These are phyloP conservation scores for Drechslera avenae DNA, from an alignment of 2,329 filamentous ascomycete genomes.

Conservation along the genomic window DNA sequence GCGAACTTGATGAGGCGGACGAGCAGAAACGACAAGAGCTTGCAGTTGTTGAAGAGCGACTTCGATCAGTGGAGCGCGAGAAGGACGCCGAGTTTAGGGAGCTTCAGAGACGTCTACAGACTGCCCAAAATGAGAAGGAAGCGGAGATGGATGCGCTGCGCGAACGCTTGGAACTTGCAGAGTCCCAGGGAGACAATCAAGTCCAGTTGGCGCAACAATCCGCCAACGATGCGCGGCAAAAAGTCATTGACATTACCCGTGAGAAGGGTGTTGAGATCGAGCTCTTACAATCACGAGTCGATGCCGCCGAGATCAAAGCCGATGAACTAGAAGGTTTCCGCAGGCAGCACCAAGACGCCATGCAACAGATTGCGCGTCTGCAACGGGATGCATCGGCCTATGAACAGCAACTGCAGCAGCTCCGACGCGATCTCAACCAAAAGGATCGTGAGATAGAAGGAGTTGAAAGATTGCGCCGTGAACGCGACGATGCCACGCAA, in stretches of 20 bases:
- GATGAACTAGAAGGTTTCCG: constrained; percentile 47
- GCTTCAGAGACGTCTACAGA: constrained; percentile 42
- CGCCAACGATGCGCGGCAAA: constrained; percentile 46
- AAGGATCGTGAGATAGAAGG: constrained; percentile 41
- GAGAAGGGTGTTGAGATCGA: constrained; percentile 49
- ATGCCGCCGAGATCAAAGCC: constrained; percentile 41
- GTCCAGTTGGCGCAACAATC: constrained; percentile 49
- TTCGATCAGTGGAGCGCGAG: constrained; percentile 41
- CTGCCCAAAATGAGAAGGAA: constrained; percentile 41
- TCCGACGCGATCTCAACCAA: constrained; percentile 34
- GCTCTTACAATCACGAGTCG: constrained; percentile 43
- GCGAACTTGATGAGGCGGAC: constrained; percentile 32
- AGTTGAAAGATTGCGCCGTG: constrained; percentile 33
- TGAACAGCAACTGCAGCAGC: constrained; percentile 41
- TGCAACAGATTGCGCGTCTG: constrained; percentile 42
- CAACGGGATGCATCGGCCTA: constrained; percentile 35
- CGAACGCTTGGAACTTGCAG: constrained; percentile 48
- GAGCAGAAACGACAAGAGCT: constrained; percentile 39
- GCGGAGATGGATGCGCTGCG: constrained; percentile 50
- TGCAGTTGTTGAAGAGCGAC: constrained; percentile 37
- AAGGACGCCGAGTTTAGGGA: constrained; percentile 47
- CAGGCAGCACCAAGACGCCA: constrained; percentile 41
- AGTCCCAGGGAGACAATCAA: constrained; percentile 49
- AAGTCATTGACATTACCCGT: constrained; percentile 43
- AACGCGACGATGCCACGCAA: constrained; percentile 42